These are phyloP conservation scores for Claviceps paspali DNA, from an alignment of 2,329 filamentous ascomycete genomes.

Conservation along the genomic window DNA sequence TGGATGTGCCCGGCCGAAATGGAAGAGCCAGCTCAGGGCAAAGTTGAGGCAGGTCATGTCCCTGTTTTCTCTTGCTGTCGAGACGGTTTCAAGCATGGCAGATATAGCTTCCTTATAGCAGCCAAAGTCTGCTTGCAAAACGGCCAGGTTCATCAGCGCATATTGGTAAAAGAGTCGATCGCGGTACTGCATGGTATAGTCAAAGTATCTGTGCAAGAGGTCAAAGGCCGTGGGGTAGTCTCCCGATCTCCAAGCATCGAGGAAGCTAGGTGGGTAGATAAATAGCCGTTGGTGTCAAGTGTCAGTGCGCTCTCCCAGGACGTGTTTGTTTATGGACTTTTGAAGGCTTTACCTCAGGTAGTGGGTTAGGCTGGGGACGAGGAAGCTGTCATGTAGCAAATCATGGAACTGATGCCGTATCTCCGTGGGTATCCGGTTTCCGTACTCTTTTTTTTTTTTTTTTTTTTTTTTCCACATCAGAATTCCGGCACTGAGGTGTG, in stretches of 20 bases:
- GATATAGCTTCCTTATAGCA: conserved; percentile 81
- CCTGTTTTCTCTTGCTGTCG: conserved; percentile 84
- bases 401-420: conserved; percentile 56
- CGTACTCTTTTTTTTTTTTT: conserved; percentile 38
- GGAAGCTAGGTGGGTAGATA: conserved; percentile 54
- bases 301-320: neutral
- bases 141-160: conserved; percentile 80
- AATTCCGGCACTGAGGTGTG: too few species aligned
- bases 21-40: conserved; percentile 87
- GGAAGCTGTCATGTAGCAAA: conserved; percentile 50
- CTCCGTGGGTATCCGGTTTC: conserved; percentile 59
- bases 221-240: conserved; percentile 87
- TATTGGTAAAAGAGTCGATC: conserved; percentile 88
- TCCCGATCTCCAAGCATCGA: conserved; percentile 82
- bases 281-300: conserved; percentile 3
- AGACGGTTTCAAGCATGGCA: conserved; percentile 87
- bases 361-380: conserved; percentile 59
- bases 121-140: conserved; percentile 89
- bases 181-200: conserved; percentile 80
- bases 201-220: conserved; percentile 84
- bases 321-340: neutral
- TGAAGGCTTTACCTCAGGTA: conserved; percentile 45
- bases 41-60: conserved; percentile 91
- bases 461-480: neutral
- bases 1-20: conserved; percentile 79